These are phyloP conservation scores for Margaritispora aquatica DNA, from an alignment of 495 filamentous ascomycete genomes.

Conservation along the genomic window DNA sequence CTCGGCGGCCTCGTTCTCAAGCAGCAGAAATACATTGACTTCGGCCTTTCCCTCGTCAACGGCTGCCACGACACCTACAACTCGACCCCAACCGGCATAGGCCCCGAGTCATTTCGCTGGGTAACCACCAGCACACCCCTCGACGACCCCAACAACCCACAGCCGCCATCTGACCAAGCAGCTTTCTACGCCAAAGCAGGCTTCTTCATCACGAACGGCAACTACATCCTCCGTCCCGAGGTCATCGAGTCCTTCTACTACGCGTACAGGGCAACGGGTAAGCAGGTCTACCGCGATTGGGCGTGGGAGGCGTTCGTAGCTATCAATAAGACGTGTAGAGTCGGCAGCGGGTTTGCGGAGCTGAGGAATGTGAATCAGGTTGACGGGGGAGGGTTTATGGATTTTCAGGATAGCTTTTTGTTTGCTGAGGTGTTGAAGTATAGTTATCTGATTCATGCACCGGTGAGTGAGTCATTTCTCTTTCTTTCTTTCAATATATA, in stretches of 20 bases:
- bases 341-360: slow-evolving; percentile 59
- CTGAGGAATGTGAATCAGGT: slow-evolving; percentile 59
- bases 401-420: slow-evolving; percentile 85
- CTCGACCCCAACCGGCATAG: slow-evolving; percentile 63
- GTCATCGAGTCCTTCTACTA: slow-evolving; percentile 88
- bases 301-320: slow-evolving; percentile 74
- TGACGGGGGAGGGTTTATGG: slow-evolving; percentile 53
- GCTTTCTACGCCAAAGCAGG: slow-evolving; percentile 59
- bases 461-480: slow-evolving; percentile 22
- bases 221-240: slow-evolving; percentile 75
- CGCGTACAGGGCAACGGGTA: slow-evolving; percentile 71
- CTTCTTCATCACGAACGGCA: slow-evolving; percentile 60
- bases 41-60: slow-evolving; percentile 67
- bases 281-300: slow-evolving; percentile 71
- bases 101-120: slow-evolving; percentile 75
- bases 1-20: slow-evolving; percentile 70
- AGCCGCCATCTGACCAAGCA: slow-evolving; percentile 38
- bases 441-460: slow-evolving; percentile 60
- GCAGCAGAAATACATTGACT: slow-evolving; percentile 58
- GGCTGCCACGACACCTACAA: slow-evolving; percentile 73
- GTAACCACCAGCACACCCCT: slow-evolving; percentile 27
- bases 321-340: slow-evolving; percentile 59
- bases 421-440: slow-evolving; percentile 92
- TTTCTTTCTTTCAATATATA: neutral
- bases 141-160: slow-evolving; percentile 28